phyloP scores from a whole-genome alignment of 2,329 filamentous ascomycete species.

The Apiospora kogelbergensis region DNA sequence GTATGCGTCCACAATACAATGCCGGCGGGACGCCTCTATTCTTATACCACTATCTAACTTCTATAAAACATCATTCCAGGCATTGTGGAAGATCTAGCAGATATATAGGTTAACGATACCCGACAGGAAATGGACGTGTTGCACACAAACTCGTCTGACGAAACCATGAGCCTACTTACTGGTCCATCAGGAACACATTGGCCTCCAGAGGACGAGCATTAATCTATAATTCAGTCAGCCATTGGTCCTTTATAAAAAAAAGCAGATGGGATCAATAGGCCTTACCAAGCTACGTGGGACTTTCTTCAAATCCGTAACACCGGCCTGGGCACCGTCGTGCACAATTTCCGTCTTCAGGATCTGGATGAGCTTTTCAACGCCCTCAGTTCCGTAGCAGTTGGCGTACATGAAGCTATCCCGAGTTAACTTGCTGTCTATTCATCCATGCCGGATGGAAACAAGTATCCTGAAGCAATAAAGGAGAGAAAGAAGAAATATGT shows the following conservation, averaged over 20 bases:
- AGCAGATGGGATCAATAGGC: neutral
- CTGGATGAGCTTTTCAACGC: conserved; percentile 45
- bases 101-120: neutral
- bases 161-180: neutral
- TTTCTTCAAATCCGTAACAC: conserved; percentile 26
- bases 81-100: no score
- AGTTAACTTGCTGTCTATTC: neutral
- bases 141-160: neutral
- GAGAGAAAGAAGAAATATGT: no score
- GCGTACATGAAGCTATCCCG: conserved; percentile 43
- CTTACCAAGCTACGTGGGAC: conserved; percentile 18
- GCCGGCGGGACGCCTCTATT: no score
- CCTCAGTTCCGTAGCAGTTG: conserved; percentile 48
- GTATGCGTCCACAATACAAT: no score
- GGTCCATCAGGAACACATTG: conserved; percentile 12
- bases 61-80: no score
- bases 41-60: no score
- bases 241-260: neutral
- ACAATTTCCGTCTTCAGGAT: conserved; percentile 49
- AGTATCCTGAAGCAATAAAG: no score
- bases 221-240: neutral
- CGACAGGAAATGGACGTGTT: neutral
- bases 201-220: conserved; percentile 12
- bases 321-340: conserved; percentile 34
- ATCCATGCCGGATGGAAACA: no score